A percentile compares a stretch with the other conserved stretches of the same genome.
phyloP scores from a whole-genome alignment of 805 yeast genomes.

The Metschnikowia cubensis region DNA sequence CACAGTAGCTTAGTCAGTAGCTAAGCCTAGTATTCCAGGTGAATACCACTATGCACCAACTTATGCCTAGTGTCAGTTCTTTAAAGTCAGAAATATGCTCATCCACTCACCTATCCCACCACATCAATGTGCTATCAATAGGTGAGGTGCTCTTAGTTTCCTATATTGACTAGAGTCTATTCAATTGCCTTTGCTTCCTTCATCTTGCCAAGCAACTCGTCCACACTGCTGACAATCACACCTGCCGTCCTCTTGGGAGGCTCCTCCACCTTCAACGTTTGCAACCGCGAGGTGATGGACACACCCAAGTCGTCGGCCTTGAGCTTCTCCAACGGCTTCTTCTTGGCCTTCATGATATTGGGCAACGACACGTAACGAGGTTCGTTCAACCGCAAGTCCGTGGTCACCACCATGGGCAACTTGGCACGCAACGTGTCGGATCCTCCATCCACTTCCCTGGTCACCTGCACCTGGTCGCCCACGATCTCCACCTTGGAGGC shows the following conservation, averaged over 20 bases:
- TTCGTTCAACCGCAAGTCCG: slow-evolving; percentile 89
- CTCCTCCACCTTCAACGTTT: slow-evolving; percentile 71
- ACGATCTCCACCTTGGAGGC: slow-evolving; percentile 77
- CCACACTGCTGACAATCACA: slow-evolving; percentile 72
- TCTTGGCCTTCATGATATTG: slow-evolving; percentile 97
- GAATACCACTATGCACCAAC: too few species aligned
- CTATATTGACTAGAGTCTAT: neutral
- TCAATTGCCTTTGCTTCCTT: slow-evolving; percentile 67
- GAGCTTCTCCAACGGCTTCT: slow-evolving; percentile 78
- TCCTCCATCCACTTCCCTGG: slow-evolving; percentile 96
- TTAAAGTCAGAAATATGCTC: too few species aligned
- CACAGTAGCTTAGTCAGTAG: too few species aligned
- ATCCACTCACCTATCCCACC: too few species aligned
- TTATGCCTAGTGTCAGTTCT: too few species aligned
- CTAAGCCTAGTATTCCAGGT: too few species aligned
- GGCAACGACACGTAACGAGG: slow-evolving; percentile 97
- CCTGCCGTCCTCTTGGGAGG: slow-evolving; percentile 85
- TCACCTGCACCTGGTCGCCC: slow-evolving; percentile 60
- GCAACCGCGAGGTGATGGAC: slow-evolving; percentile 58
- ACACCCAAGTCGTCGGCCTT: slow-evolving; percentile 65
- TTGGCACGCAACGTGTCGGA: slow-evolving; percentile 73
- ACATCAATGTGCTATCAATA: too few species aligned
- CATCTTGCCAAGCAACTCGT: slow-evolving; percentile 73
- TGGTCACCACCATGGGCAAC: slow-evolving; percentile 82
- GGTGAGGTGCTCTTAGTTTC: too few species aligned